Evolutionary conservation across 208 protist genomes (phyloP).

Genomic region (Acanthamoeba triangularis): DNA sequence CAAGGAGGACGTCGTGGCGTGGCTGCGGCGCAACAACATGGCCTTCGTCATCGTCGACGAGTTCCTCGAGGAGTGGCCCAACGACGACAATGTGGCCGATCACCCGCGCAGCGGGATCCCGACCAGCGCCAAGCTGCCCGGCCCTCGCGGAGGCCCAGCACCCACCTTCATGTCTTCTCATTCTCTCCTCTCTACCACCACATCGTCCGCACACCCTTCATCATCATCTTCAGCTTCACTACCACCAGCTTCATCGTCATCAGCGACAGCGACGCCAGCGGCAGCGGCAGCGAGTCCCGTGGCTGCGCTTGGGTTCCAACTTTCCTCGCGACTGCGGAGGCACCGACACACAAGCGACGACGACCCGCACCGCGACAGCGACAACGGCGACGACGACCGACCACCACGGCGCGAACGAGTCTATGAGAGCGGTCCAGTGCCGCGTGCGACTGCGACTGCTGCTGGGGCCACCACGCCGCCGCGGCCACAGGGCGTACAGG

Average conservation of each 20-base stretch:
- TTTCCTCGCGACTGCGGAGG: neutral
- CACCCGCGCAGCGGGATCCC: neutral
- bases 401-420: neutral
- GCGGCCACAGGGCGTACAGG: neutral
- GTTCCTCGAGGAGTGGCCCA: slow-evolving; percentile 54
- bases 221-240: neutral
- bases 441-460: too few relatives aligned
- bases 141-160: neutral
- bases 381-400: too few relatives aligned
- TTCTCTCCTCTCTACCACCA: neutral
- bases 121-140: neutral
- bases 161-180: slow-evolving; percentile 26
- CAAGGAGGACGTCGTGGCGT: slow-evolving; percentile 22
- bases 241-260: neutral
- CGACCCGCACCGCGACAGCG: neutral
- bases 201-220: neutral
- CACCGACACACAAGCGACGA: neutral
- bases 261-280: neutral
- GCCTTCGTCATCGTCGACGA: slow-evolving; percentile 62
- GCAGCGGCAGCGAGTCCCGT: neutral
- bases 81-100: neutral
- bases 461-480: too few relatives aligned
- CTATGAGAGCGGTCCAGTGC: too few relatives aligned
- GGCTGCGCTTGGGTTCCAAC: slow-evolving; percentile 7
- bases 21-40: slow-evolving; percentile 17